Evolutionary conservation across 192 early-diverging fungal species (phyloP), one percentile per base, ranked within the genome.

Genomic region (Linnemannia zychae): DNA sequence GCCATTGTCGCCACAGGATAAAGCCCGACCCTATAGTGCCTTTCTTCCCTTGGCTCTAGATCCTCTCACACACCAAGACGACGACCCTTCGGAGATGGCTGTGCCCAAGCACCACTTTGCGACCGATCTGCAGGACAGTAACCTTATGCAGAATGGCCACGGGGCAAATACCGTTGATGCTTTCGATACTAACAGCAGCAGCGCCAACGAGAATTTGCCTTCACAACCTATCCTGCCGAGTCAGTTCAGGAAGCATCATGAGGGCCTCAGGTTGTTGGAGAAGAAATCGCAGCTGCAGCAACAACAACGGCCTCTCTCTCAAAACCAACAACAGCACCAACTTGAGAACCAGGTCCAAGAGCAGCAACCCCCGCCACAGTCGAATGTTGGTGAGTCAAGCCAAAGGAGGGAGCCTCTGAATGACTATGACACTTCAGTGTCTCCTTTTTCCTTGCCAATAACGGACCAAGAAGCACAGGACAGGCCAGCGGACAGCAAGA

Each of bases 1-100:
- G n/a, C 79, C 79, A 1, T 68, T 81, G 3, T 81, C 79, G 12
- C 79, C 79, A 20, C 57, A 63, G 28, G 57, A 63, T 28, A 33
- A 13, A 15, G 13, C 57, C 15, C 24, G 28, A 24, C 12, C 24
- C 57, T 13, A 33, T 15, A 63, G 31, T 24, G 7, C 24, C 28
- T 31, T 63, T 2, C 57, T 63, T 63, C 24, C 57, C 22, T 49
- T 73, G 72, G 3, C 72, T 20, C 22, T 73, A 49, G 7, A 36
- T 18, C 34, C 49, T 53, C 40, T 44, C 40, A 24, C 34, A 63
- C 81, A 76, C 28, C 49, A 67, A 13, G 48, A 36, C 34, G n/a
- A 36, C 50, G 37, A 69, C 67, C 36, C 18, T 28, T 69, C 18
- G 67, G 22, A 69, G 12, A 40, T 69, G 38, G 18, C 36, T 22